Conservation (phyloP, 306 rosid species). For the Ormosia semicastrata region DNA sequence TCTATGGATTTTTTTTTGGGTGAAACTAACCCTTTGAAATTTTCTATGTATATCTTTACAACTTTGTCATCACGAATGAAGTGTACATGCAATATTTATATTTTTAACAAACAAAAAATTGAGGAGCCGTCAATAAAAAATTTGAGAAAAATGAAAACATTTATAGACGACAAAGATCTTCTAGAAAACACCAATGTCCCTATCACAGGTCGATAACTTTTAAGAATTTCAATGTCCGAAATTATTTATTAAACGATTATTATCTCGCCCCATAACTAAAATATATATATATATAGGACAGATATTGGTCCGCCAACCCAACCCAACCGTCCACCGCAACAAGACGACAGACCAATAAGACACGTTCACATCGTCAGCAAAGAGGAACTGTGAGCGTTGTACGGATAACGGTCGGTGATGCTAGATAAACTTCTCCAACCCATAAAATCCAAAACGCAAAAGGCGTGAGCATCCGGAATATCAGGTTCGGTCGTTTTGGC, state of each 20-base stretch:
- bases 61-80: too few relatives aligned
- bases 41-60: too few relatives aligned
- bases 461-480: slow-evolving; percentile 33
- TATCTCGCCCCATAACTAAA: too few relatives aligned
- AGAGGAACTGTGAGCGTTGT: background rate
- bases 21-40: too few relatives aligned
- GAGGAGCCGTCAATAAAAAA: background rate
- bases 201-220: slow-evolving; percentile 17
- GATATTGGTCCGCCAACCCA: background rate
- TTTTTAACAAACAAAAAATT: background rate
- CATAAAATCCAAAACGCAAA: slow-evolving; percentile 36
- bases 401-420: slow-evolving; percentile 13
- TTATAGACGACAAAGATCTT: slow-evolving; percentile 14
- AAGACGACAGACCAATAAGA: slow-evolving; percentile 31
- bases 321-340: background rate
- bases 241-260: background rate
- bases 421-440: background rate
- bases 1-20: too few relatives aligned
- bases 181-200: slow-evolving; percentile 14
- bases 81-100: too few relatives aligned
- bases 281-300: background rate
- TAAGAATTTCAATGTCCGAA: background rate
- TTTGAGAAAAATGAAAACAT: background rate
- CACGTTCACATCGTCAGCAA: background rate
- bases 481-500: slow-evolving; percentile 22